phyloP scores from a whole-genome alignment of 176 grass and related monocot genomes.

The Triticum urartu region DNA sequence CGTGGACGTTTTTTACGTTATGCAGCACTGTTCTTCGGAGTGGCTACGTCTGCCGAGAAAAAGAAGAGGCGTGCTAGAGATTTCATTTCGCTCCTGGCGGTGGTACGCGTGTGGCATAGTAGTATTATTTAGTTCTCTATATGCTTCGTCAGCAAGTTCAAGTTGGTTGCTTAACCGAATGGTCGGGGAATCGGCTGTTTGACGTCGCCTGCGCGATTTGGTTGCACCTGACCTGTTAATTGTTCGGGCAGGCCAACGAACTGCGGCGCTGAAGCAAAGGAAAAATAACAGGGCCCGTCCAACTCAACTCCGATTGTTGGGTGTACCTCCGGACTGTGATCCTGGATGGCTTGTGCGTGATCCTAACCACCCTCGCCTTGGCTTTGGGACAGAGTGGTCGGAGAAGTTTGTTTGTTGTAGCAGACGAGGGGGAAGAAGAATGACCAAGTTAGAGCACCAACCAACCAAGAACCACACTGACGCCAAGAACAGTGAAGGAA shows the following conservation, averaged over 20 bases:
- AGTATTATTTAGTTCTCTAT: background rate
- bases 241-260: background rate
- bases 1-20: background rate
- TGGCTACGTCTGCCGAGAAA: background rate
- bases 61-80: too few species aligned
- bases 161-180: background rate
- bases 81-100: background rate
- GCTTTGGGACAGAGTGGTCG: background rate
- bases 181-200: background rate
- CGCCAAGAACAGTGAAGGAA: background rate
- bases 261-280: background rate
- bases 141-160: background rate
- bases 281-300: background rate
- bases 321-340: background rate
- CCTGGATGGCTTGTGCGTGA: background rate
- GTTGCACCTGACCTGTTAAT: too few species aligned
- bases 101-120: background rate
- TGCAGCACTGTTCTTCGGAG: too few species aligned
- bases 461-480: background rate
- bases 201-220: conserved; percentile 23
- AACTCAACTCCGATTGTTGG: background rate
- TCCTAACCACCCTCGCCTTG: background rate
- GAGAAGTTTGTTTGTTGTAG: background rate
- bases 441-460: conserved; percentile 18
- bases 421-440: background rate